Percentiles rank a stretch among this genome's conserved stretches.
Evolutionary conservation across 331 rosid species (phyloP).

Genomic region (Prunus yedoensis): DNA sequence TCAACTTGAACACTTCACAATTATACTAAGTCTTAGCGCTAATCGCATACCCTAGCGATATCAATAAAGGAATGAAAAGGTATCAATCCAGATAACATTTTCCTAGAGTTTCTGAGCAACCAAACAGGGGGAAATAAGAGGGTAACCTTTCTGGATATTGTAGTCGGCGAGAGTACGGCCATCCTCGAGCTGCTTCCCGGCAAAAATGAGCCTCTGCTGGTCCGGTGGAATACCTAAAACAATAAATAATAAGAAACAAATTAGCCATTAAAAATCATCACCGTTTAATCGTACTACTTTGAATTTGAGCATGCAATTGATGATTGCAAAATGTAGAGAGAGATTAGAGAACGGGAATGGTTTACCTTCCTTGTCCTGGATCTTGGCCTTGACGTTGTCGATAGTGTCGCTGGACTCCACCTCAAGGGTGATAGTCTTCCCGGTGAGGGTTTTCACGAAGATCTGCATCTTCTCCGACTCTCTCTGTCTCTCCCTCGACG

Average conservation of each 20-base stretch:
- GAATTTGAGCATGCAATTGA: neutral
- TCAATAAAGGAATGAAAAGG: neutral
- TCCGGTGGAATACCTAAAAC: conserved; percentile 88
- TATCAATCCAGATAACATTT: neutral
- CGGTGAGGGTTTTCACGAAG: conserved; percentile 97
- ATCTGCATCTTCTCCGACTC: conserved; percentile 69
- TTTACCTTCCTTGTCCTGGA: conserved; percentile 96
- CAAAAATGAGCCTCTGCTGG: conserved; percentile 94
- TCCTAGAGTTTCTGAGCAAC: neutral
- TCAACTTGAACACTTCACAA: neutral
- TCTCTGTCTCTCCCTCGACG: neutral
- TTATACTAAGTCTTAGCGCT: too few relatives aligned
- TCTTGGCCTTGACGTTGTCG: conserved; percentile 88
- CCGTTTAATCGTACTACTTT: neutral
- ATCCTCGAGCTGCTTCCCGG: conserved; percentile 97
- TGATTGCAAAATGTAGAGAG: neutral
- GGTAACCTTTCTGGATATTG: conserved; percentile 89
- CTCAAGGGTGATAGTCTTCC: conserved; percentile 98
- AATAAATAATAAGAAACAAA: neutral
- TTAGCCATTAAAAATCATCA: neutral
- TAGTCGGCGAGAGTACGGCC: conserved; percentile 99
- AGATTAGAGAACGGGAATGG: neutral
- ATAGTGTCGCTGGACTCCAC: conserved; percentile 96
- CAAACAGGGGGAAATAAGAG: neutral
- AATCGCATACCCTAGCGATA: too few relatives aligned